Base-by-base conservation (phyloP, 306 rosid species). In the Rubus idaeus region DNA sequence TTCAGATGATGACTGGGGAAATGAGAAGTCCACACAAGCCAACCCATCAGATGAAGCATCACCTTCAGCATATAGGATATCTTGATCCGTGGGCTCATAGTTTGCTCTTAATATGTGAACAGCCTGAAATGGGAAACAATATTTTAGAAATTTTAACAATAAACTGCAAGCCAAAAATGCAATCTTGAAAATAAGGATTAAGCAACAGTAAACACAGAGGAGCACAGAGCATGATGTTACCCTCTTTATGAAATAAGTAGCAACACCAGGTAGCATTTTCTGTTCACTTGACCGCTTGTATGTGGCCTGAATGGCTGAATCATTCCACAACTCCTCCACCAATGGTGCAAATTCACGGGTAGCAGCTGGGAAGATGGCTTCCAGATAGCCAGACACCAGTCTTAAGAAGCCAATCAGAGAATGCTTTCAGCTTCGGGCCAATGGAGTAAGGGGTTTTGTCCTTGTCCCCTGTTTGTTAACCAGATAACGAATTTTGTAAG, bases 391-490 rank as follows among this genome's bases (percentile, higher is more conserved):
- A 0, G 90, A 82, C 51, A 84, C 97, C 96, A 92, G 89, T 89
- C 92, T 91, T 95, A 69, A 95, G 99, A 75, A 95, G 91, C 97
- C 97, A 95, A 79, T 95, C 99, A 57, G 99, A 95, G 88, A 95
- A 95, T 41, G 96, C 91, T 86, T 91, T 92, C 82, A 86, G 86
- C 87, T 94, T 95, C 61, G 92, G 91, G 51, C 97, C 96, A 85
- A 92, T 81, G 67, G 97, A 89, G 74, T 92, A 95, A 40, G 83
- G 85, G 55, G 80, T 88, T 84, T 87, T 86, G 70, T 65, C 77
- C n/a, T 86, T 76, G 79, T 84, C 75, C 78, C 88, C 98, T 92
- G 89, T 78, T 73, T n/a, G 68, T 49, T 47, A 85, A 69, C 60
- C 72, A 76, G 75, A 46, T 45, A 14, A 14, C 53, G n/a, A n/a